Conservation (phyloP, 495 filamentous ascomycete species). For the Xylona heveae region DNA sequence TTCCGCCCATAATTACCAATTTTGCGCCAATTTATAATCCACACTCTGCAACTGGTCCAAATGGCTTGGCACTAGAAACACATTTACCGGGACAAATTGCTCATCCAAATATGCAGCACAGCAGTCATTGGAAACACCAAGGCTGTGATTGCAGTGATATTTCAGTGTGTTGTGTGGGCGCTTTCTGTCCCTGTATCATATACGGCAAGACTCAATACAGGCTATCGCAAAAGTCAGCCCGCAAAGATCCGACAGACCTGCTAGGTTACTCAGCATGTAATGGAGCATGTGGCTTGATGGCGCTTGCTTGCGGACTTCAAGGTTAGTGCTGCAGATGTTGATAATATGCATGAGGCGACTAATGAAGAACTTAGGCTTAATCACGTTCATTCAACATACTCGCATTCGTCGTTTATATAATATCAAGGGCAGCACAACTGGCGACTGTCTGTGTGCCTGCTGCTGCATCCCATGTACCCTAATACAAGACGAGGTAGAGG, state of each 20-base stretch:
- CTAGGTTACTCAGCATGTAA: slow-evolving; percentile 4
- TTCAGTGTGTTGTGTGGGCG: slow-evolving; percentile 8
- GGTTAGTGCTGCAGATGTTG: slow-evolving; percentile 1
- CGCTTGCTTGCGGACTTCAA: slow-evolving; percentile 2
- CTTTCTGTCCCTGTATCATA: slow-evolving; percentile 7
- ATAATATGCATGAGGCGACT: background rate
- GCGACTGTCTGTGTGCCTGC: slow-evolving; percentile 5
- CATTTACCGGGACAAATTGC: slow-evolving; percentile 16
- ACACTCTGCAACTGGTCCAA: slow-evolving; percentile 11
- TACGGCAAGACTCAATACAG: slow-evolving; percentile 13
- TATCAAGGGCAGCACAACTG: slow-evolving; percentile 6
- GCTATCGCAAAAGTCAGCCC: slow-evolving; percentile 5
- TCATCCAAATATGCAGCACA: slow-evolving; percentile 14
- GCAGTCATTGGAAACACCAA: slow-evolving; percentile 1
- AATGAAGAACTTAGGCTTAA: slow-evolving; percentile 3
- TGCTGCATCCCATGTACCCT: slow-evolving; percentile 8
- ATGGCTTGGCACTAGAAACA: slow-evolving; percentile 8
- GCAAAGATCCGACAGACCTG: slow-evolving; percentile 6
- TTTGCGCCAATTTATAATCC: slow-evolving; percentile 5
- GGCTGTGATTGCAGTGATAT: slow-evolving; percentile 6
- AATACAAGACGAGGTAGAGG: slow-evolving; percentile 12
- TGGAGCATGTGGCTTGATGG: slow-evolving; percentile 5
- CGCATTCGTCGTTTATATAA: slow-evolving; percentile 10
- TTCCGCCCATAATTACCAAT: too few relatives aligned
- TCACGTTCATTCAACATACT: slow-evolving; percentile 6